These are phyloP conservation scores for Collybiopsis confluens DNA, from an alignment of 768 basidiomycete species.

Conservation along the genomic window DNA sequence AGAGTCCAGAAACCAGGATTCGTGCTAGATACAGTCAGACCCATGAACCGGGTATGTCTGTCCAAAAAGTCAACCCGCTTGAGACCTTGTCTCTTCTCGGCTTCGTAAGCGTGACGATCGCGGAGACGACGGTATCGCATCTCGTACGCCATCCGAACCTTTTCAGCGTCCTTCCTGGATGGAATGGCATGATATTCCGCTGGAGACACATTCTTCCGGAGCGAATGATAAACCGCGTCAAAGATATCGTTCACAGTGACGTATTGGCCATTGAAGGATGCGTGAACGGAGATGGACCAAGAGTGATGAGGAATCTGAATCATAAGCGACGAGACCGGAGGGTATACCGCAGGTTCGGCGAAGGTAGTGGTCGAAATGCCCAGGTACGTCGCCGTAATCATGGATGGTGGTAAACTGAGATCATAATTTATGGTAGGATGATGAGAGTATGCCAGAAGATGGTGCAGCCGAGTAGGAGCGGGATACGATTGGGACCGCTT, in stretches of 20 bases:
- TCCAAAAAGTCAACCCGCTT: constrained; percentile 53
- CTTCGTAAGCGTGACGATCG: constrained; percentile 24
- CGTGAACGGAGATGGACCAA: constrained; percentile 13
- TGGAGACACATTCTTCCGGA: constrained; percentile 35
- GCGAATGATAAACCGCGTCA: constrained; percentile 34
- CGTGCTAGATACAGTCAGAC: constrained; percentile 12
- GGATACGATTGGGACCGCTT: constrained; percentile 1
- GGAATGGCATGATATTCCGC: constrained; percentile 36
- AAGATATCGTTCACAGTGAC: constrained; percentile 44
- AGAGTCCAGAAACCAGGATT: background rate
- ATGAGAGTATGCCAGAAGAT: constrained; percentile 23
- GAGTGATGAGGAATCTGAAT: constrained; percentile 25
- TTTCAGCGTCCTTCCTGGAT: constrained; percentile 22
- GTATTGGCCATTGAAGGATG: constrained; percentile 21
- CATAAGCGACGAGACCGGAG: constrained; percentile 31
- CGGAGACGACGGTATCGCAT: constrained; percentile 31
- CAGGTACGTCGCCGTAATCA: constrained; percentile 13
- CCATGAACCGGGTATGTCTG: constrained; percentile 34
- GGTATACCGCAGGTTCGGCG: constrained; percentile 36
- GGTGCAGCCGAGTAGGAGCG: background rate
- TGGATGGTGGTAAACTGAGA: constrained; percentile 31
- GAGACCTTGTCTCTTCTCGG: constrained; percentile 43
- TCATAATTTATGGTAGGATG: constrained; percentile 34
- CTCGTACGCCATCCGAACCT: constrained; percentile 39
- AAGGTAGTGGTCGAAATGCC: constrained; percentile 27